Evolutionary conservation across 768 basidiomycete species (phyloP).

Genomic region (Thelephora ganbajun): DNA sequence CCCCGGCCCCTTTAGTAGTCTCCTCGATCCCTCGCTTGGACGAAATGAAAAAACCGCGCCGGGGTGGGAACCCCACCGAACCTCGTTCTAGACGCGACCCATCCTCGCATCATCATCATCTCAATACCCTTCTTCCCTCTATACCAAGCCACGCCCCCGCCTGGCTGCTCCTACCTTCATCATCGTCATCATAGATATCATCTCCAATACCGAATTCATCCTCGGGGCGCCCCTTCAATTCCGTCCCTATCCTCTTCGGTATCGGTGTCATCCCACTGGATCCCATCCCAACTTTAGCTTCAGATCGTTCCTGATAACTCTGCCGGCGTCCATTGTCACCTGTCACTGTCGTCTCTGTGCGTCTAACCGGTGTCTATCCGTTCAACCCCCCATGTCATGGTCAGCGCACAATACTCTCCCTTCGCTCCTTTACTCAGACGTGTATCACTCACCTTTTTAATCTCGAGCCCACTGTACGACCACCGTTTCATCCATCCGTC

Average conservation of each 20-base stretch:
- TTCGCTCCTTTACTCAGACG: neutral
- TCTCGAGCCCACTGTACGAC: conserved; percentile 9
- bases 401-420: neutral
- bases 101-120: too few species aligned
- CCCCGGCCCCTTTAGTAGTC: too few species aligned
- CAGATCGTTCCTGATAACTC: neutral
- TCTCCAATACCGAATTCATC: too few species aligned
- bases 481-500: conserved; percentile 12
- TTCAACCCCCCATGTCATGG: neutral
- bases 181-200: too few species aligned
- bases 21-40: too few species aligned
- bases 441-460: conserved; percentile 4
- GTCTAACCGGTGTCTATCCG: conserved; percentile 19
- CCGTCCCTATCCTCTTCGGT: neutral
- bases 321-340: conserved; percentile 25
- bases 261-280: neutral
- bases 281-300: neutral
- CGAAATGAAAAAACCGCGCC: too few species aligned
- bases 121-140: too few species aligned
- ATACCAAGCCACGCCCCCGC: too few species aligned
- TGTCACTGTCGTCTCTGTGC: conserved; percentile 34
- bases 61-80: too few species aligned
- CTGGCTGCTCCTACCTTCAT: too few species aligned
- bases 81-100: too few species aligned
- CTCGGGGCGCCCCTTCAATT: too few species aligned